These are phyloP conservation scores for Suillus fuscotomentosus DNA, from an alignment of 768 basidiomycete species.

Conservation along the genomic window DNA sequence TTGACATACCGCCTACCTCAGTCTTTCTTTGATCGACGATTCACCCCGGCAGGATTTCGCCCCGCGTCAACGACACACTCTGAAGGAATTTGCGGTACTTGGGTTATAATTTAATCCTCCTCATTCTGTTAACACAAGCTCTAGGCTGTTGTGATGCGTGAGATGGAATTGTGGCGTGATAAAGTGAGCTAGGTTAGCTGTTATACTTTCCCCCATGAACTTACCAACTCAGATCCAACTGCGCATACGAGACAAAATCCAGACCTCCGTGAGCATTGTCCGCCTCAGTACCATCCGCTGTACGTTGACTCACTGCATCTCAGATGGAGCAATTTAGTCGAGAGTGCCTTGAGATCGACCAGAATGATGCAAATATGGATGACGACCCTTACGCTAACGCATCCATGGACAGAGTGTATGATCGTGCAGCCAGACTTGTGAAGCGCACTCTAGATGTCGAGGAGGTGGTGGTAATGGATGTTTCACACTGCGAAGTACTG, in stretches of 20 bases:
- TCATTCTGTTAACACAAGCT: conserved; percentile 9
- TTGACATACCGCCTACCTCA: conserved; percentile 24
- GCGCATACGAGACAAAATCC: conserved; percentile 86
- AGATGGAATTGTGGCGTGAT: conserved; percentile 94
- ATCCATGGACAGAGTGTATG: conserved; percentile 87
- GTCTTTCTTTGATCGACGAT: conserved; percentile 83
- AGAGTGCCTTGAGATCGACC: conserved; percentile 90
- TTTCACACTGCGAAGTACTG: conserved; percentile 85
- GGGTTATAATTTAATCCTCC: neutral
- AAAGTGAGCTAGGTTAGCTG: conserved; percentile 49
- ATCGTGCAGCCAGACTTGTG: conserved; percentile 86
- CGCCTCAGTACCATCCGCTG: conserved; percentile 2
- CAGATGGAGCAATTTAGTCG: conserved; percentile 96
- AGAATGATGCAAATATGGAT: conserved; percentile 29
- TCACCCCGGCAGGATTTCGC: conserved; percentile 81
- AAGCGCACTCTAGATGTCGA: conserved; percentile 90
- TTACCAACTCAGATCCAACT: conserved; percentile 66
- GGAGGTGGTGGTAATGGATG: conserved; percentile 89
- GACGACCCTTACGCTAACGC: conserved; percentile 24
- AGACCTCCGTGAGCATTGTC: conserved; percentile 64
- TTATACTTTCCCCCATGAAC: neutral
- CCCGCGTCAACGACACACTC: conserved; percentile 83
- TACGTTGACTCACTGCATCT: neutral
- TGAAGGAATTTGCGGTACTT: conserved; percentile 86
- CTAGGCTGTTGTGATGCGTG: conserved; percentile 85